Conservation (phyloP, 2,329 filamentous ascomycete genomes). For the Zelopaecilomyces penicillatus region DNA sequence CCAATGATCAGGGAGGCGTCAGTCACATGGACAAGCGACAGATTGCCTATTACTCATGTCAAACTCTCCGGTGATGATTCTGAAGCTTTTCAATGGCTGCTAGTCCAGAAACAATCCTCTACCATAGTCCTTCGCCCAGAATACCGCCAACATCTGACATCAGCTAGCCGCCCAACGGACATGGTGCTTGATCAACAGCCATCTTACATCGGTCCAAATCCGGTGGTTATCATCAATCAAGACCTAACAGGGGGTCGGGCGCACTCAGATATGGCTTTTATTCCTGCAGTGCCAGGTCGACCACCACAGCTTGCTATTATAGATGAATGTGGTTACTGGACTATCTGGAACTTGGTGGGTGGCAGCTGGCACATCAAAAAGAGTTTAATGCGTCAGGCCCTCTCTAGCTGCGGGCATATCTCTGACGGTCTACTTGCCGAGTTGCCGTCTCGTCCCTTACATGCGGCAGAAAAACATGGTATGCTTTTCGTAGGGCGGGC, state of each 20-base stretch:
- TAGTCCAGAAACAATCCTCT: conserved; percentile 44
- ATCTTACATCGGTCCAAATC: conserved; percentile 48
- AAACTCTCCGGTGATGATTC: conserved; percentile 37
- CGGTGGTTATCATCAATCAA: conserved; percentile 43
- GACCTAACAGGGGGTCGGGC: conserved; percentile 43
- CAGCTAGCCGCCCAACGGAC: conserved; percentile 1
- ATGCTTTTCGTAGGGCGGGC: conserved; percentile 32
- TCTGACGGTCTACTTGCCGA: conserved; percentile 27
- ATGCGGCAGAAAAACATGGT: conserved; percentile 31
- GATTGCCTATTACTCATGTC: conserved; percentile 41
- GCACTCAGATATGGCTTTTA: conserved; percentile 59
- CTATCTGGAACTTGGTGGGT: conserved; percentile 51
- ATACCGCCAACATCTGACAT: conserved; percentile 23
- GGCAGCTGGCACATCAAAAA: conserved; percentile 25
- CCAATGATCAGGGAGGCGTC: conserved; percentile 35
- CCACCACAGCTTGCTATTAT: conserved; percentile 58
- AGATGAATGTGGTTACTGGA: conserved; percentile 59
- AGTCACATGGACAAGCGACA: conserved; percentile 46
- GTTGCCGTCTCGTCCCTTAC: conserved; percentile 22
- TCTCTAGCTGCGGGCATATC: conserved; percentile 36
- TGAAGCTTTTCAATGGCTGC: conserved; percentile 37
- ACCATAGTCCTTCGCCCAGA: conserved; percentile 46
- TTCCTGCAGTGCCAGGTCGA: conserved; percentile 37
- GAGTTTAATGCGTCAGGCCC: conserved; percentile 18
- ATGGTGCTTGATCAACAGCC: conserved; percentile 18